These are phyloP conservation scores for Mesembryanthemum crystallinum DNA, from an alignment of 148 eudicot species.

Conservation along the genomic window DNA sequence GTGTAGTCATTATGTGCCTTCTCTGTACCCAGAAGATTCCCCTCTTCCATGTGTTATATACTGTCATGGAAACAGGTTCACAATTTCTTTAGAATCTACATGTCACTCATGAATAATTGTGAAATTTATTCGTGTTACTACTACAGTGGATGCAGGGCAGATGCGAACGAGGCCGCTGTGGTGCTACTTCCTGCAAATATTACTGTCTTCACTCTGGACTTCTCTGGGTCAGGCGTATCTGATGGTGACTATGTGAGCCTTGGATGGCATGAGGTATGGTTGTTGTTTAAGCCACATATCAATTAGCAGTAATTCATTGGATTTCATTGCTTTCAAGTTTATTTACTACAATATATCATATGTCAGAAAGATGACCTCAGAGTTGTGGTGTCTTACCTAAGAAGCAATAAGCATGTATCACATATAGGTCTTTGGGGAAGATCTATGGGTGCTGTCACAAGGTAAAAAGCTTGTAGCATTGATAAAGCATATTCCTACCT, in stretches of 20 bases:
- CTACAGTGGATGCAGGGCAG: conserved; percentile 86
- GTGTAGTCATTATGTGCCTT: conserved; percentile 88
- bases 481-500: conserved; percentile 15
- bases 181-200: conserved; percentile 85
- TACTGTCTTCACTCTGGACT: conserved; percentile 84
- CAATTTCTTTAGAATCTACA: not conserved
- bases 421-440: conserved; percentile 91
- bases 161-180: conserved; percentile 90
- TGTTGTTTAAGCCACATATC: not conserved
- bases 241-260: conserved; percentile 90
- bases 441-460: conserved; percentile 96
- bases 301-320: not conserved
- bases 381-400: conserved; percentile 68
- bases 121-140: conserved; percentile 6
- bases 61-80: conserved; percentile 92
- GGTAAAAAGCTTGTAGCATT: conserved; percentile 33
- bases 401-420: conserved; percentile 54
- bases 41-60: conserved; percentile 86
- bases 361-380: conserved; percentile 87
- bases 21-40: conserved; percentile 52
- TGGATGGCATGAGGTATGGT: conserved; percentile 98
- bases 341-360: conserved; percentile 8
- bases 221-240: conserved; percentile 90
- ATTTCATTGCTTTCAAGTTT: conserved; percentile 13
- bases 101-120: not conserved